phyloP scores from a whole-genome alignment of 306 rosid species.

The Ormosia emarginata region DNA sequence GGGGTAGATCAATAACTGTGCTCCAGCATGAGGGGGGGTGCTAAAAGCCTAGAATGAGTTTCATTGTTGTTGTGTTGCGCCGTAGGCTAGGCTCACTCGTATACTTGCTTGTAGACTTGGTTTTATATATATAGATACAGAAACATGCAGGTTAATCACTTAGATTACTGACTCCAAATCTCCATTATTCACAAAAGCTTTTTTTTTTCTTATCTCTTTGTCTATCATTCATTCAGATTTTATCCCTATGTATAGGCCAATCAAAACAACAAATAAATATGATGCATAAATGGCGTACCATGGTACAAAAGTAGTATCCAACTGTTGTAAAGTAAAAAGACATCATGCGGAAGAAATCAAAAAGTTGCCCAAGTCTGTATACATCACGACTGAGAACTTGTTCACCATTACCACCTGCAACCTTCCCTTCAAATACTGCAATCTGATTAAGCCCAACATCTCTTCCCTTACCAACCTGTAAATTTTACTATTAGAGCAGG shows the following conservation, averaged over 20 bases:
- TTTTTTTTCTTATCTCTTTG: background rate
- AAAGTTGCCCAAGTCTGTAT: constrained; percentile 91
- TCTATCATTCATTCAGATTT: background rate
- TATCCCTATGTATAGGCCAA: background rate
- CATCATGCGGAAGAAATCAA: constrained; percentile 97
- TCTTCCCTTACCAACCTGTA: constrained; percentile 95
- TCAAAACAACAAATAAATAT: background rate
- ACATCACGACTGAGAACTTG: constrained; percentile 97
- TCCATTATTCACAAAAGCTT: background rate
- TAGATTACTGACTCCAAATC: background rate
- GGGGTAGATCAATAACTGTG: background rate
- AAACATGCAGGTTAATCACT: background rate
- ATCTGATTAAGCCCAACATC: constrained; percentile 98
- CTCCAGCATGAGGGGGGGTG: background rate
- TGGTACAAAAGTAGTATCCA: constrained; percentile 86
- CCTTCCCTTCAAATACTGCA: constrained; percentile 86
- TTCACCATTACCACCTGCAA: constrained; percentile 94
- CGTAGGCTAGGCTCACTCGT: background rate
- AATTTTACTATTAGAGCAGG: constrained; percentile 29
- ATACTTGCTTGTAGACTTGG: background rate
- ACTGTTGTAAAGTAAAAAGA: constrained; percentile 90
- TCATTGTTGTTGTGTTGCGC: background rate
- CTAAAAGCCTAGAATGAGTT: background rate
- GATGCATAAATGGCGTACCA: constrained; percentile 49
- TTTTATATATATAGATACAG: background rate